These are phyloP conservation scores for Phytophthora brassicae DNA, from an alignment of 352 stramenopile genomes.

Conservation along the genomic window DNA sequence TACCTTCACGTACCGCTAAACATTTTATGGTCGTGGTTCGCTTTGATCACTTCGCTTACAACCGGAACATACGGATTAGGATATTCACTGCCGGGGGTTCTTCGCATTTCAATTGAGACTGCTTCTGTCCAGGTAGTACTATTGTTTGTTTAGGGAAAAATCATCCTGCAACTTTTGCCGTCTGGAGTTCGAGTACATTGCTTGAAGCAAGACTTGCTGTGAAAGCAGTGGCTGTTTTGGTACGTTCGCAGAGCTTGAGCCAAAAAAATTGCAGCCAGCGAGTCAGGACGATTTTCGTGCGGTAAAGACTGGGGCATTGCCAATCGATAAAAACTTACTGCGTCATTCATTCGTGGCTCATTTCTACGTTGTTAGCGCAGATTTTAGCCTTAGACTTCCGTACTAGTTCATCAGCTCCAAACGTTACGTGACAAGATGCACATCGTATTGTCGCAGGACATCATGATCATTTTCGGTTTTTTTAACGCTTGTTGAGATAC, in stretches of 20 bases:
- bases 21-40: neutral
- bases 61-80: neutral
- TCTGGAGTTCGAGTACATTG: neutral
- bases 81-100: neutral
- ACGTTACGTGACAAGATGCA: neutral
- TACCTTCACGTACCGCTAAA: neutral
- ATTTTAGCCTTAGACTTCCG: neutral
- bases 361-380: too few relatives aligned
- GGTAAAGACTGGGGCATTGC: neutral
- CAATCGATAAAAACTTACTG: too few relatives aligned
- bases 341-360: too few relatives aligned
- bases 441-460: neutral
- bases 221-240: neutral
- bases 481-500: neutral
- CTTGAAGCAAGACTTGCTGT: neutral
- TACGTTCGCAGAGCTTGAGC: neutral
- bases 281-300: neutral
- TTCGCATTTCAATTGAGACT: neutral
- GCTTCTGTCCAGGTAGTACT: neutral
- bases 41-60: neutral
- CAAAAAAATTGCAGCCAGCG: neutral
- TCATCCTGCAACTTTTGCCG: neutral
- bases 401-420: neutral
- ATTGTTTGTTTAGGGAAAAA: neutral
- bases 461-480: neutral